Base-by-base conservation (phyloP, 225 moss, liverwort and hornwort genomes). In the Asterella californica region DNA sequence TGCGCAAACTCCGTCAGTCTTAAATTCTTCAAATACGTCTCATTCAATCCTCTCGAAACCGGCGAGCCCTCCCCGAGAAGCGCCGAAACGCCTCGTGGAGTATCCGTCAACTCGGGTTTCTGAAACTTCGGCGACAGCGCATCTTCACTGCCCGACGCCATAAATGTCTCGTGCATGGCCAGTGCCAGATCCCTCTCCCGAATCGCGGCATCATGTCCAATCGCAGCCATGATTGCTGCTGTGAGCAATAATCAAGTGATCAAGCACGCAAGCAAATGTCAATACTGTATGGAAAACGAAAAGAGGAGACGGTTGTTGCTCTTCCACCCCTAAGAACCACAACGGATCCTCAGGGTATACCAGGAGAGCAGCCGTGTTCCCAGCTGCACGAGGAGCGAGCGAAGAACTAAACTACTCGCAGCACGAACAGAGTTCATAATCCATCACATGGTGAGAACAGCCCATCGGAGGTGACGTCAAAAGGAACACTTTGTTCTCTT, bases 1-100 rank as follows among this genome's bases (percentile, higher is more conserved):
- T 92, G 91, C 0, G 79, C 80, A 70, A 99, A 99, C 80, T 99
- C 90, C 5, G 81, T 81, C 76, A 74, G 71, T 29, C 75, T 54
- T 78, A 89, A 34, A 12, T 61, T 80, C 79, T 71, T 80, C 82
- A 88, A 62, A 25, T 52, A 88, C 14, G 77, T 54, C 33, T 83
- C 84, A 24, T 78, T 80, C 57, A 79, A 76, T 46, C 46, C 59
- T 49, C 47, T 25, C 22, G n/a, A 29, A 49, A 18, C 47, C 48
- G 12, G 30, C 15, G 49, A 69, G 24, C 36, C 50, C 15, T 34
- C 78, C 2, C 42, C 37, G 27, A 66, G 37, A 11, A 60, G 33
- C 34, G 32, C 38, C 48, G 29, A 27, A 42, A 4, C 12, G 15
- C 62, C 9, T 27, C 45, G 63, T 29, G 64, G 64, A 22, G 47